Conservation (phyloP, 306 rosid genomes). For the Cercis canadensis region DNA sequence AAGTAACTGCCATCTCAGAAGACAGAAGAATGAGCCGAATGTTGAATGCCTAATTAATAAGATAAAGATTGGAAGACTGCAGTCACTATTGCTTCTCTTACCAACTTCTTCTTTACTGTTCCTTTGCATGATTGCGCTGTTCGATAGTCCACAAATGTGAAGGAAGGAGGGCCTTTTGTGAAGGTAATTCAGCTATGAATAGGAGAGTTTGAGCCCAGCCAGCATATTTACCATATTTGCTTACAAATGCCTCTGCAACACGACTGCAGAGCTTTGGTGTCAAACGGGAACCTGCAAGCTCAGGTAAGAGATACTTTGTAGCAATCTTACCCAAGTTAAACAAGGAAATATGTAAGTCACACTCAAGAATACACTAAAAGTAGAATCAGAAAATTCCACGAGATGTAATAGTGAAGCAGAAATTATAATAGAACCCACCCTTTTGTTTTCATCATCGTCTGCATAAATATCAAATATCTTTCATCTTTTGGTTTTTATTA, state of each 20-base stretch:
- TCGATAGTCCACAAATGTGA: conserved; percentile 51
- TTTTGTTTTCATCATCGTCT: neutral
- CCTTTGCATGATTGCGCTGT: conserved; percentile 47
- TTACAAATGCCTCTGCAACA: conserved; percentile 90
- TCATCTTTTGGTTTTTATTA: neutral
- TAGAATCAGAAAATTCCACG: conserved; percentile 2
- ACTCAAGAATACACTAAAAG: neutral
- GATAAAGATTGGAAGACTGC: conserved; percentile 24
- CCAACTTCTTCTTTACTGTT: conserved; percentile 36
- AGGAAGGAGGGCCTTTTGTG: conserved; percentile 71
- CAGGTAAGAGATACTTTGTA: conserved; percentile 80
- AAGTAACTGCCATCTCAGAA: conserved; percentile 1
- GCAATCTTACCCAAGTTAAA: conserved; percentile 74
- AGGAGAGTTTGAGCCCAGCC: conserved; percentile 98
- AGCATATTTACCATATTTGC: conserved; percentile 86
- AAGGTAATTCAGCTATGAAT: conserved; percentile 90
- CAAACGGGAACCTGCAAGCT: conserved; percentile 88
- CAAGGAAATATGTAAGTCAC: conserved; percentile 30
- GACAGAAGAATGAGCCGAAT: conserved; percentile 17
- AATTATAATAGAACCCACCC: neutral
- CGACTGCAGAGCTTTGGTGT: conserved; percentile 75
- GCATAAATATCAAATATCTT: conserved; percentile 11
- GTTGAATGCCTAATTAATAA: conserved; percentile 15
- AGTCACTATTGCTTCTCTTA: conserved; percentile 28
- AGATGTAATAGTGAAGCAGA: conserved; percentile 1